Evolutionary conservation across 192 early-diverging fungal genomes (phyloP).

Genomic region (Endogone sp.): DNA sequence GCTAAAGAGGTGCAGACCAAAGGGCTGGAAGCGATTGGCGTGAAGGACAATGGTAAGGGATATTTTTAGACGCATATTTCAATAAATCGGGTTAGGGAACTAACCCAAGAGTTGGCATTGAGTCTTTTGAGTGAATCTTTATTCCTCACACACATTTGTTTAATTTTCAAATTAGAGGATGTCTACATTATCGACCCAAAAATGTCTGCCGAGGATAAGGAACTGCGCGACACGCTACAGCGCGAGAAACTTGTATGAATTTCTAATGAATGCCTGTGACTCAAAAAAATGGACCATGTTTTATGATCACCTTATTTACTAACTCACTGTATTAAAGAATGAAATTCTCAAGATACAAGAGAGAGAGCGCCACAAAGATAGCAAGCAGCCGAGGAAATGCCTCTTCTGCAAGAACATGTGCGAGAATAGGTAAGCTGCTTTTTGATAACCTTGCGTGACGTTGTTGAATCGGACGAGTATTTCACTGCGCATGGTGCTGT

Average conservation of each 20-base stretch:
- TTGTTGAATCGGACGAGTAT: neutral
- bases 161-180: slow-evolving; percentile 4
- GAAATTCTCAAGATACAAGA: slow-evolving; percentile 73
- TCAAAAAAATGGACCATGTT: too few species aligned
- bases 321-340: too few species aligned
- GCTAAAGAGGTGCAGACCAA: slow-evolving; percentile 45
- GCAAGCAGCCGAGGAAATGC: slow-evolving; percentile 71
- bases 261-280: too few species aligned
- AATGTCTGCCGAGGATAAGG: slow-evolving; percentile 49
- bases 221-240: slow-evolving; percentile 71
- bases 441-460: too few species aligned
- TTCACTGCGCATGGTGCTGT: too few species aligned
- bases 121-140: too few species aligned
- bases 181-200: slow-evolving; percentile 61
- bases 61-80: neutral
- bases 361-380: slow-evolving; percentile 61
- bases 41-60: slow-evolving; percentile 7
- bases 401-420: slow-evolving; percentile 88
- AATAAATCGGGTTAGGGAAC: neutral
- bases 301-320: too few species aligned
- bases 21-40: slow-evolving; percentile 25
- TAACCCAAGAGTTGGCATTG: slow-evolving; percentile 9
- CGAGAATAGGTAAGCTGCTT: slow-evolving; percentile 48
- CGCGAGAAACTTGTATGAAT: slow-evolving; percentile 61
- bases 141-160: too few species aligned